phyloP scores from a whole-genome alignment of 1,139 yeast genomes.

The Candida sp. region DNA sequence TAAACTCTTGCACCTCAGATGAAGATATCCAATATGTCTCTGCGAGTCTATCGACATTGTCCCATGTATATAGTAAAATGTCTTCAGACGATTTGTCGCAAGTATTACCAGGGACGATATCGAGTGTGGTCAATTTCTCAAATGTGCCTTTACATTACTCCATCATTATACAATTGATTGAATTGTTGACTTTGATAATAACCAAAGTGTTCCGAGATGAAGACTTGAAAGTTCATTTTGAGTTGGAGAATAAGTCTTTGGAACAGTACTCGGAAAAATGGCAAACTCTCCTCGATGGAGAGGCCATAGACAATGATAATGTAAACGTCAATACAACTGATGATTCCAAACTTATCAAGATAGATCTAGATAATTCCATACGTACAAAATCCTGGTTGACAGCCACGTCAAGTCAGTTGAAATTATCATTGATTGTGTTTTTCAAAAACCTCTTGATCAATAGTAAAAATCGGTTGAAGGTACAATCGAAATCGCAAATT shows the following conservation, averaged over 20 bases:
- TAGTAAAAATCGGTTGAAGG: slow-evolving; percentile 13
- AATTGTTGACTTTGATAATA: slow-evolving; percentile 18
- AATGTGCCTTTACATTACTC: slow-evolving; percentile 21
- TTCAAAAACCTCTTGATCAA: slow-evolving; percentile 21
- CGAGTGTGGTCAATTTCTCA: slow-evolving; percentile 28
- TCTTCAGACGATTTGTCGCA: slow-evolving; percentile 30
- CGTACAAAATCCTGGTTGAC: slow-evolving; percentile 60
- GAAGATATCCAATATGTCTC: slow-evolving; percentile 16
- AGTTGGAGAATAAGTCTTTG: slow-evolving; percentile 6
- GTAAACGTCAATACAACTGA: slow-evolving; percentile 1
- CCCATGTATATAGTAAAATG: slow-evolving; percentile 14
- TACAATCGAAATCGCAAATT: slow-evolving; percentile 21
- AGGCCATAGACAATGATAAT: slow-evolving; percentile 3
- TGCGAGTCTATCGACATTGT: slow-evolving; percentile 12
- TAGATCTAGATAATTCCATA: background rate
- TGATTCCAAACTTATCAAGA: background rate
- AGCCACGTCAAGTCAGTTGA: slow-evolving; percentile 63
- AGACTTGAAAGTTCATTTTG: slow-evolving; percentile 12
- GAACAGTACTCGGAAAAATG: slow-evolving; percentile 17
- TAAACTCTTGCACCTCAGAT: slow-evolving; percentile 7
- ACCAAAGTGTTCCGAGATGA: slow-evolving; percentile 26
- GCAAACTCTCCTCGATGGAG: slow-evolving; percentile 9
- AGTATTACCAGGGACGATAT: slow-evolving; percentile 39
- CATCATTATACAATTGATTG: slow-evolving; percentile 18
- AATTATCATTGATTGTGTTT: slow-evolving; percentile 35